Base-by-base conservation (phyloP, 495 filamentous ascomycete genomes). In the Achaetomiella virescens region DNA sequence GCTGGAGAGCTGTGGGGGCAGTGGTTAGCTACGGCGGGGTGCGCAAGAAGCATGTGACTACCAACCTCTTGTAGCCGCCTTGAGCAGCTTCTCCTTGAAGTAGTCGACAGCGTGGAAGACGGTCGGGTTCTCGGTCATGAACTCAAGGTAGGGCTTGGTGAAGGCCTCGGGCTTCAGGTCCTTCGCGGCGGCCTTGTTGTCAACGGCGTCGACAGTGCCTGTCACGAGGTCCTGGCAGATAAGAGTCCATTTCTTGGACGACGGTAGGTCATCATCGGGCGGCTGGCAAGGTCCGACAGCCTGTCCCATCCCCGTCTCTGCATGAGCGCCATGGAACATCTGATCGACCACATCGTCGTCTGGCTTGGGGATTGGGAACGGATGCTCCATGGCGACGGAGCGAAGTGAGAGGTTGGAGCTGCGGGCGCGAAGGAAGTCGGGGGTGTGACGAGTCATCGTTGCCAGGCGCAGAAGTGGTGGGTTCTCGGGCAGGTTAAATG, bases 271-370 rank as follows among this genome's bases (percentile, higher is more conserved):
- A 91, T 78, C 90, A 98, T 97, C 72, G 97, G 93, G 55, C 92
- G 79, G 60, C 86, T 82, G 25, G 92, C 95, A 70, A 95, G 89
- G 61, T 97, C 92, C 17, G 93, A 95, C 49, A 98, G 79, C 66
- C 91, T 91, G 70, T 95, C 90, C 87, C 90, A 97, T 53, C 91
- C 93, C 65, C 93, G 84, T 71, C 97, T 97, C 61, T 93, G 84
- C 95, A 98, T 97, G 61, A 98, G 74, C 33, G 87, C 87, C 59
- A n/a, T 90, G 75, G 61, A 97, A 98, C 71, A 95, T 86, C 64
- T 88, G 81, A 69, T 97, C 93, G n/a, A 96, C 86, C 9, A 92
- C 70, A 47, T 82, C 79, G 64, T 96, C 92, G 69, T 96, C 91
- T 31, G 27, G 27, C 27, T 31, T 20, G 50, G 54, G 65, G 48